phyloP scores from a whole-genome alignment of 2,329 filamentous ascomycete genomes.

The Dactylonectria macrodidyma region DNA sequence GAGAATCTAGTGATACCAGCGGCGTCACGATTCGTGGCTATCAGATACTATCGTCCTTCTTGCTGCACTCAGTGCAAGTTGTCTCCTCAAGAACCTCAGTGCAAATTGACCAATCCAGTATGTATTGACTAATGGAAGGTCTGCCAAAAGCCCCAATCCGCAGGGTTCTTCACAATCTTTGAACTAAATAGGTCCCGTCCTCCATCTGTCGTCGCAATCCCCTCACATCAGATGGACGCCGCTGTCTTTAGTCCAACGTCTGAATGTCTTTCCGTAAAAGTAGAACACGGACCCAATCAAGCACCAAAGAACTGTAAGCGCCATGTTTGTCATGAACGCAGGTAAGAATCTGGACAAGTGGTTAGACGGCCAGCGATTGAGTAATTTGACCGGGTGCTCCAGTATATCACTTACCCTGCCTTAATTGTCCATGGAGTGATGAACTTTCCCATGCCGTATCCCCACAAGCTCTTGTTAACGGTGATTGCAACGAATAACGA shows the following conservation, averaged over 20 bases:
- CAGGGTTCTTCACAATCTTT: too few species aligned
- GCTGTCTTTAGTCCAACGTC: conserved; percentile 20
- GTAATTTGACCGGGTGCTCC: too few species aligned
- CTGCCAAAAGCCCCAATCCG: too few species aligned
- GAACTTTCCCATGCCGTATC: conserved; percentile 31
- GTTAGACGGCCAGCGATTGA: not conserved
- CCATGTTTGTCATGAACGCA: conserved; percentile 25
- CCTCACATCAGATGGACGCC: conserved; percentile 6
- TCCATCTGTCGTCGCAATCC: too few species aligned
- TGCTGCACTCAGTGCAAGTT: too few species aligned
- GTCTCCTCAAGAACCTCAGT: too few species aligned
- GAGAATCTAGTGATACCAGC: too few species aligned
- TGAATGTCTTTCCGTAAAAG: conserved; percentile 25
- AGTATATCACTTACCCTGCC: conserved; percentile 12
- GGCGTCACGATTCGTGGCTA: too few species aligned
- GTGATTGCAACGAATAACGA: conserved; percentile 34
- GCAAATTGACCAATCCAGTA: too few species aligned
- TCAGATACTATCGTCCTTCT: too few species aligned
- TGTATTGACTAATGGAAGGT: too few species aligned
- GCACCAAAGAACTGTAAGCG: conserved; percentile 16
- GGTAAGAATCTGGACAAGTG: conserved; percentile 1
- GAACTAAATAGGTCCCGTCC: too few species aligned
- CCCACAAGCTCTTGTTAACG: conserved; percentile 33
- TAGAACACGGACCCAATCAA: conserved; percentile 19
- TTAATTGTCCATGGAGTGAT: conserved; percentile 27